Evolutionary conservation across 768 basidiomycete species (phyloP).

Genomic region (Tubosaeta brunneosetosa): DNA sequence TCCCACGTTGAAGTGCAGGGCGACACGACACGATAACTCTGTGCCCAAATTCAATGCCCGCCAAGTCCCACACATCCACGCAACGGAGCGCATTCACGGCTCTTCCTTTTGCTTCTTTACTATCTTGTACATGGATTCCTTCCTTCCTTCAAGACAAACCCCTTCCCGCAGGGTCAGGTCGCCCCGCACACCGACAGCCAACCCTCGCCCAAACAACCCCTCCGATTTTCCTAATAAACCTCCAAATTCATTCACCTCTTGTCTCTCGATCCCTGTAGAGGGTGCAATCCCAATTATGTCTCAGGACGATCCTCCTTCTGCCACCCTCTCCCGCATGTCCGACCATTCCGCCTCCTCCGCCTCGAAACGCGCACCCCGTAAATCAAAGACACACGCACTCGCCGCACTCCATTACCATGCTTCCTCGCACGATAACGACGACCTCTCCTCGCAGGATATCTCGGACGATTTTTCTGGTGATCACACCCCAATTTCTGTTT

Average conservation of each 20-base stretch:
- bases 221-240: constrained; percentile 48
- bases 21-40: constrained; percentile 38
- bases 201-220: constrained; percentile 39
- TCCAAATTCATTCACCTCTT: constrained; percentile 52
- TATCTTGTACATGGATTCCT: constrained; percentile 41
- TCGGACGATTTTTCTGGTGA: constrained; percentile 45
- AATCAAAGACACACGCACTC: constrained; percentile 86
- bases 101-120: constrained; percentile 2
- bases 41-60: constrained; percentile 38
- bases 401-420: constrained; percentile 71
- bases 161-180: constrained; percentile 63
- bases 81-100: constrained; percentile 19
- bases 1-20: constrained; percentile 32
- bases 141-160: constrained; percentile 51
- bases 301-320: constrained; percentile 36
- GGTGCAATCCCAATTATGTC: constrained; percentile 63
- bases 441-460: constrained; percentile 36
- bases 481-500: constrained; percentile 56
- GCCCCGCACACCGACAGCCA: constrained; percentile 47
- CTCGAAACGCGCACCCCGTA: constrained; percentile 72
- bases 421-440: constrained; percentile 50
- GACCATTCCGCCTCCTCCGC: constrained; percentile 39
- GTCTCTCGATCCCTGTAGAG: constrained; percentile 72
- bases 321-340: constrained; percentile 30
- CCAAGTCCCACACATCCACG: constrained; percentile 34